phyloP scores from a whole-genome alignment of 2,329 filamentous ascomycete species.

The Hypoxylon sp. region DNA sequence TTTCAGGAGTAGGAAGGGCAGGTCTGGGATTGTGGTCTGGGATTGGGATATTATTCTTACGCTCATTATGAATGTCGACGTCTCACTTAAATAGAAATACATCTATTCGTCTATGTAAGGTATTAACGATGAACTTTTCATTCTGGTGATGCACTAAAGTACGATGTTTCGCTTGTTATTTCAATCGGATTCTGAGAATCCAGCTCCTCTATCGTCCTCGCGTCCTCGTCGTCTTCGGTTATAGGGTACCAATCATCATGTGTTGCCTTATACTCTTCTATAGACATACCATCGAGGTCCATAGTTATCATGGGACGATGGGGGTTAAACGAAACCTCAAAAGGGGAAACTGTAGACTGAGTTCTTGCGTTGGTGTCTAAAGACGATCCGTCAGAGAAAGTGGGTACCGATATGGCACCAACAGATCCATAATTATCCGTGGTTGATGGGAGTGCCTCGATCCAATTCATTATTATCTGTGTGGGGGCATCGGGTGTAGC shows the following conservation, averaged over 20 bases:
- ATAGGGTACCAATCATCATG: neutral
- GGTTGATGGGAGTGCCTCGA: neutral
- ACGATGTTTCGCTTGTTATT: neutral
- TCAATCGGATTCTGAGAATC: neutral
- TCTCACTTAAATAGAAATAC: neutral
- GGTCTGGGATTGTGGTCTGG: neutral
- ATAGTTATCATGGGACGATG: neutral
- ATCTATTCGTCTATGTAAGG: neutral
- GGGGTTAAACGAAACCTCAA: too few species aligned
- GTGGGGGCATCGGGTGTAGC: neutral
- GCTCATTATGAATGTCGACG: neutral
- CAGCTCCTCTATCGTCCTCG: too few species aligned
- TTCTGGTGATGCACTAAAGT: neutral
- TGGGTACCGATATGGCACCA: neutral
- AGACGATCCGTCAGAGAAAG: neutral
- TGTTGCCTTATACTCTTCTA: neutral
- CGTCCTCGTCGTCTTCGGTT: neutral
- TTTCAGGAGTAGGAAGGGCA: neutral
- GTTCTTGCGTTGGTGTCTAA: too few species aligned
- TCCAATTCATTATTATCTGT: neutral
- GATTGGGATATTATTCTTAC: constrained; percentile 1
- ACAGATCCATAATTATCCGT: neutral
- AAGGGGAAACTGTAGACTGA: too few species aligned
- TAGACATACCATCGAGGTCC: too few species aligned
- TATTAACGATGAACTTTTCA: neutral